Evolutionary conservation across 495 filamentous ascomycete species (phyloP), one percentile per base, ranked within the genome.

Genomic region (Elaphomyces granulatus): DNA sequence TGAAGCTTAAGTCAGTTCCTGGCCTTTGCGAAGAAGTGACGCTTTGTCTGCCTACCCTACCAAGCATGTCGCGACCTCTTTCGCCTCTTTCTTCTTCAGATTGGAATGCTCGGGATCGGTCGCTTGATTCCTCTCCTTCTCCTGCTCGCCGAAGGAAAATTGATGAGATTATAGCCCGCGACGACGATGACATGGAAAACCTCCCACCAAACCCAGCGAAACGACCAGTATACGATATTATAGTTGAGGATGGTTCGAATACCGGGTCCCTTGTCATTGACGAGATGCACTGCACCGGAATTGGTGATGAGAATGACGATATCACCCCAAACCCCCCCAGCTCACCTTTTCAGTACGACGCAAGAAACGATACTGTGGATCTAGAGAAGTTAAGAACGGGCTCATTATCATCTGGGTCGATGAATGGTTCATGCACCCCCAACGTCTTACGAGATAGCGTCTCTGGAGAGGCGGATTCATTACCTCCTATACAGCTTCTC

Each of bases 81-180:
- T 67, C 64, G 9, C 64, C 67, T 1, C 52, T 70, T 30, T 61
- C 66, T 7, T 48, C 63, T 9, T 61, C 58, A 15, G 55, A 50
- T 38, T 56, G 66, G 41, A 72, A 72, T 41, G 54, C 51, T 30
- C 62, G 59, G 45, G 48, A 45, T 17, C 43, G 50, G 8, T 64
- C 64, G 10, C 54, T 59, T 15, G 32, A 21, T 26, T 38, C 34
- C 19, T 43, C 40, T 9, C 41, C 39, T n/a, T 41, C 38, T 12
- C 30, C 30, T 8, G 20, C 32, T 12, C 16, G 32, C 21, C 46
- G 47, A 8, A 30, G 21, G 19, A 43, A 34, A 8, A 38, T 46
- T 37, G 43, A 49, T 15, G 37, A 44, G n/a, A 38, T 32, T 30
- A 33, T 44, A 17, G 31, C 20, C 1, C 12, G 47, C 8, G 40